Base-by-base conservation (phyloP, 2,329 filamentous ascomycete species). In the Xylariaceae sp. region DNA sequence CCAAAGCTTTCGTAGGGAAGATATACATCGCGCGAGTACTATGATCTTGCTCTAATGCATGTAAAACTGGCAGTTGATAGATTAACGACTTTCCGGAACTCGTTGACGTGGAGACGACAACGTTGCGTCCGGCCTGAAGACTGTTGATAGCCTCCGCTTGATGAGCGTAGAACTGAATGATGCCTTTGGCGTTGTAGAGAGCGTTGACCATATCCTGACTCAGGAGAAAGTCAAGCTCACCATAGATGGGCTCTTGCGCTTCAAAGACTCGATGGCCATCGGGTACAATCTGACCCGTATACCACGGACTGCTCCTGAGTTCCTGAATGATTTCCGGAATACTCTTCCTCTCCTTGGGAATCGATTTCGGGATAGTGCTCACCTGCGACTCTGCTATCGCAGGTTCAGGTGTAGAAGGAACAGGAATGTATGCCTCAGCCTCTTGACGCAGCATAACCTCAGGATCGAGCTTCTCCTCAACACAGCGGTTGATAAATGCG, bases 31-130 rank as follows among this genome's bases (percentile, higher is more conserved):
- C 94, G 67, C 94, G 81, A 7, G 90, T 89, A 58, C 87, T 80
- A 1, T 74, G 77, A 68, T 97, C 89, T 55, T 84, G 79, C 73
- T 99, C 93, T 1, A 99, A 77, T 53, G 90, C 88, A 70, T 96
- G 86, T 9, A 99, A 76, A 50, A 99, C 91, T 0, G 94, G 94
- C 13, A 99, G 82, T 70, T 99, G 94, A 70, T 97, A 99, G 62
- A 99, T 97, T n/a, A 99, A 77, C 4, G 92, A 97, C 74, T 99
- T 99, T 9, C 94, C 94, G 0, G 94, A 99, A 70, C 90, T 96
- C 0, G 94, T 99, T 0, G 93, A 96, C 0, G 94, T 99, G 1
- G 92, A 88, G 1, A 99, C 88, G 55, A 99, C 93, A 11, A 97
- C 91, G 71, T 97, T 87, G 44, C 88, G 83, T 0, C 92, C 93